phyloP scores from a whole-genome alignment of 495 filamentous ascomycete genomes.

The Penicillium cataractarum region DNA sequence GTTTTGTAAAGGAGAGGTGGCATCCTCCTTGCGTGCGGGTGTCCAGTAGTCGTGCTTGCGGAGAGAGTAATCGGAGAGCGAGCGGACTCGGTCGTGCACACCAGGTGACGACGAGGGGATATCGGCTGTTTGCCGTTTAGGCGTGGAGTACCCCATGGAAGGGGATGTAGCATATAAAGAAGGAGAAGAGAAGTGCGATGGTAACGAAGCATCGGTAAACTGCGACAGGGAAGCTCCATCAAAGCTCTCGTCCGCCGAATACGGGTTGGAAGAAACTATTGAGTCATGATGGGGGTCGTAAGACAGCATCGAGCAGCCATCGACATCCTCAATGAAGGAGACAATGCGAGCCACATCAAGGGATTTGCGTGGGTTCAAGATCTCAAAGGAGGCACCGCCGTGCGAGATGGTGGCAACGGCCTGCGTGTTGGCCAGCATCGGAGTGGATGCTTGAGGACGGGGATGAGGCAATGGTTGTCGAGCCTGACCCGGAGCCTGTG shows the following conservation, averaged over 20 bases:
- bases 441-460: constrained; percentile 33
- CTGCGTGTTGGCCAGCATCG: constrained; percentile 34
- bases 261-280: constrained; percentile 19
- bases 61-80: constrained; percentile 30
- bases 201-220: constrained; percentile 34
- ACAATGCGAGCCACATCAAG: constrained; percentile 45
- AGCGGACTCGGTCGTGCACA: constrained; percentile 27
- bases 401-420: constrained; percentile 41
- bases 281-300: constrained; percentile 33
- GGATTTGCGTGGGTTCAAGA: constrained; percentile 50
- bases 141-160: constrained; percentile 16
- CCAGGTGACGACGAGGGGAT: constrained; percentile 29
- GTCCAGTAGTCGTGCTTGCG: constrained; percentile 25
- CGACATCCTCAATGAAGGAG: constrained; percentile 48
- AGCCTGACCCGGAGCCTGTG: constrained; percentile 24
- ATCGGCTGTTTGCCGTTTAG: constrained; percentile 22
- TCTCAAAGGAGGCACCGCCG: constrained; percentile 50
- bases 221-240: constrained; percentile 33
- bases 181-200: constrained; percentile 31
- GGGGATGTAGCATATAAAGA: constrained; percentile 25
- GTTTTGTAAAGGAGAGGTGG: constrained; percentile 3
- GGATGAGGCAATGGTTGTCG: constrained; percentile 16
- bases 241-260: constrained; percentile 25
- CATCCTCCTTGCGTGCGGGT: constrained; percentile 13
- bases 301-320: constrained; percentile 30